Base-by-base conservation (phyloP, 2,329 filamentous ascomycete genomes). In the Trichoderma gracile region DNA sequence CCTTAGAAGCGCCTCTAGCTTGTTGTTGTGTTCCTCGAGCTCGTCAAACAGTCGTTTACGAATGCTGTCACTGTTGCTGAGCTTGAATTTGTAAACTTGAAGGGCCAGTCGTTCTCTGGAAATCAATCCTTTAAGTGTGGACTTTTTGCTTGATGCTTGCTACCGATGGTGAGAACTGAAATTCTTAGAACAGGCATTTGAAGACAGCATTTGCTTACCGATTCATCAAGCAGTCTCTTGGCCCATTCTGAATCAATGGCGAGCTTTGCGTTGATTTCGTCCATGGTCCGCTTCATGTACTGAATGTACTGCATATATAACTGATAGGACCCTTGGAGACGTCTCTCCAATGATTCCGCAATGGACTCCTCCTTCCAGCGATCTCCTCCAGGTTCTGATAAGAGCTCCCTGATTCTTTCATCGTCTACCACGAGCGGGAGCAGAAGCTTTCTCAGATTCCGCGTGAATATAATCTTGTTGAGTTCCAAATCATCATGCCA, bases 11-110 rank as follows among this genome's bases (percentile, higher is more conserved):
- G 68, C 69, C 50, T 68, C 66, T 8, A 73, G 67, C 21, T 67
- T 69, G 19, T 64, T 50, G 49, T 71, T 69, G 25, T 69, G 67
- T 2, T 65, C 64, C n/a, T 69, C 53, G 3, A 74, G 58, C 46
- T 70, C 57, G 1, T 14, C 62, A 21, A 74, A 72, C 1, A 73
- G 68, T 5, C 46, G n/a, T 1, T 64, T 70, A 14, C 71, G 67
- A 14, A 50, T 21, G 5, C 27, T n/a, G 19, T 68, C 67, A 1
- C 68, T 65, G 27, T 68, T 71, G 63, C 65, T 68, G 27, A 73
- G 73, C 43, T 69, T 73, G 33, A 72, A 1, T 15, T 64, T 68
- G 56, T 66, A 70, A 9, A 56, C 5, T 30, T 27, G 54, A 43
- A n/a, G 12, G 1, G 15, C 4, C 0, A 46, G 45, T 1, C 45